phyloP scores from a whole-genome alignment of 768 basidiomycete genomes.

The Leccinum broughii region DNA sequence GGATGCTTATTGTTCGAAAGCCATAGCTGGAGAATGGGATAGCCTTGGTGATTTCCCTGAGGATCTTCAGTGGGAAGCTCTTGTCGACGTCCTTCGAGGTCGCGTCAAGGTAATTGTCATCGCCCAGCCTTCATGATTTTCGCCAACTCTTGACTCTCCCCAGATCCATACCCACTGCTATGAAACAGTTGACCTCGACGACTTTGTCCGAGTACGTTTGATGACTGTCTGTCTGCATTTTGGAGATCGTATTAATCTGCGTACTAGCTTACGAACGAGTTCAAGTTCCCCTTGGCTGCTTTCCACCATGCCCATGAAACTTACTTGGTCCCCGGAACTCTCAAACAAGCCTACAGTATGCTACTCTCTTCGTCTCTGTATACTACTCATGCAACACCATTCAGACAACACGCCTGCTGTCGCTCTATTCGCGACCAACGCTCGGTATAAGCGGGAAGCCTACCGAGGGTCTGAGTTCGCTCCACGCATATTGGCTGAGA shows the following conservation, averaged over 20 bases:
- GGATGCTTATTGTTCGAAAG: slow-evolving; percentile 53
- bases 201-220: slow-evolving; percentile 58
- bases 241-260: slow-evolving; percentile 5
- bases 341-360: slow-evolving; percentile 67
- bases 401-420: slow-evolving; percentile 62
- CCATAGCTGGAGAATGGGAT: slow-evolving; percentile 39
- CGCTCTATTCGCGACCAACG: slow-evolving; percentile 80
- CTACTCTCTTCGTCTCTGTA: background rate
- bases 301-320: slow-evolving; percentile 90
- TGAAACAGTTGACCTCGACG: slow-evolving; percentile 66
- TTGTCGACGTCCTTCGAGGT: slow-evolving; percentile 83
- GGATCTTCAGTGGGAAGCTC: slow-evolving; percentile 67
- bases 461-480: slow-evolving; percentile 69
- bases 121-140: background rate
- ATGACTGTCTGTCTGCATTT: background rate
- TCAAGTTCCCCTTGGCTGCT: slow-evolving; percentile 78
- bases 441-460: slow-evolving; percentile 63
- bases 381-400: background rate
- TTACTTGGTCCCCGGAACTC: slow-evolving; percentile 80
- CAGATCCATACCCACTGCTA: slow-evolving; percentile 46
- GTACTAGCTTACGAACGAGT: slow-evolving; percentile 82
- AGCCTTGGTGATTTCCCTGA: slow-evolving; percentile 63
- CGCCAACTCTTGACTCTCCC: slow-evolving; percentile 1
- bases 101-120: slow-evolving; percentile 61
- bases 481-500: slow-evolving; percentile 56